Conservation (phyloP, 1,139 yeast species). For the Debaryomyces sp. region DNA sequence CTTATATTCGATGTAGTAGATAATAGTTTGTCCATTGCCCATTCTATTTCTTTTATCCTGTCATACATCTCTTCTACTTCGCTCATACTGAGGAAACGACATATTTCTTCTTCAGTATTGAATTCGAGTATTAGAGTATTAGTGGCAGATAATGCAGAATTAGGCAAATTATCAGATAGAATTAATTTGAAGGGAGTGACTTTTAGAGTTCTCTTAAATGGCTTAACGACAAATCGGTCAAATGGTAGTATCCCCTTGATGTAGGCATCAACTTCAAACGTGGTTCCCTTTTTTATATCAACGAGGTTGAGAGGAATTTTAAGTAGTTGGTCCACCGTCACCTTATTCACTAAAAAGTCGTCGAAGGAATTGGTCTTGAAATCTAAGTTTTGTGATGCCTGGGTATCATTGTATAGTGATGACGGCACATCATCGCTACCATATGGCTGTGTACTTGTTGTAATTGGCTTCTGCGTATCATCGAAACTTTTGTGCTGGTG, state of each 20-base stretch:
- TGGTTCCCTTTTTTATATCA: slow-evolving; percentile 15
- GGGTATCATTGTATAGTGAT: neutral
- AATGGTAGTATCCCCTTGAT: slow-evolving; percentile 22
- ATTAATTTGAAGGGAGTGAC: slow-evolving; percentile 27
- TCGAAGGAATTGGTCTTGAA: slow-evolving; percentile 11
- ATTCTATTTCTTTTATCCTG: slow-evolving; percentile 6
- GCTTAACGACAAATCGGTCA: slow-evolving; percentile 30
- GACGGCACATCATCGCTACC: neutral
- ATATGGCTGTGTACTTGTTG: slow-evolving; percentile 5
- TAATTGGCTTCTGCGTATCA: slow-evolving; percentile 12
- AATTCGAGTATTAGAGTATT: slow-evolving; percentile 26
- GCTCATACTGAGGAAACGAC: slow-evolving; percentile 27
- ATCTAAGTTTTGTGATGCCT: neutral
- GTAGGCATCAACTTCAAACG: slow-evolving; percentile 23
- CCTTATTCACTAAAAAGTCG: slow-evolving; percentile 18
- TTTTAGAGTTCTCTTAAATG: slow-evolving; percentile 33
- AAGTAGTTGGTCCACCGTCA: slow-evolving; percentile 13
- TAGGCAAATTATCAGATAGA: slow-evolving; percentile 16
- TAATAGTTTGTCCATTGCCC: slow-evolving; percentile 9
- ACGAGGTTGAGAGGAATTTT: slow-evolving; percentile 15
- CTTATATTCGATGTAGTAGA: neutral
- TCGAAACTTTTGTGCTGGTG: slow-evolving; percentile 11
- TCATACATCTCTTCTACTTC: slow-evolving; percentile 32
- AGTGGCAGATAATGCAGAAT: slow-evolving; percentile 1
- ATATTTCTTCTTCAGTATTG: slow-evolving; percentile 26